Base-by-base conservation (phyloP, 1,139 yeast species). In the Hansenula sp. region DNA sequence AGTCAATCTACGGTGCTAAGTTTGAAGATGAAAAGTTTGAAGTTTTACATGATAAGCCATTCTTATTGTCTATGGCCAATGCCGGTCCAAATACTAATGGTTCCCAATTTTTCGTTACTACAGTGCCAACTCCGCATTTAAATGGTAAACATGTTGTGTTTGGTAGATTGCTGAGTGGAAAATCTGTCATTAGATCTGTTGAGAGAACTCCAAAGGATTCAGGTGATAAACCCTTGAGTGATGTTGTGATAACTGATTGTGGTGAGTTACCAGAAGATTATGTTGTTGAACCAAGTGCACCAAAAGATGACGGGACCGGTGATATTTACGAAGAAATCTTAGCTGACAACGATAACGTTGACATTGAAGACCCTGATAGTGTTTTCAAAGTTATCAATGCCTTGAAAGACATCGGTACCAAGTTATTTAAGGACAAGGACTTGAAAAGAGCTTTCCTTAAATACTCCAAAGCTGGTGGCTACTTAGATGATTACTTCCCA, bases 101-200 rank as follows among this genome's bases (percentile, higher is more conserved):
- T 1, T 89, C 96, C 0, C 98, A 93, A 65, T 91, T 90, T 60
- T 93, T 93, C 65, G 83, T 93, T 58, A 87, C 96, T 34, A 84
- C 93, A n/a, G 88, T 78, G 5, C 79, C 86, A 41, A 83, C 93
- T 19, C 88, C 93, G 9, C 93, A 86, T 62, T 74, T 91, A 55
- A 93, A 93, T 63, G 95, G 94, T 38, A 91, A 93, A 67, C 99
- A 94, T 65, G 98, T 91, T 45, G 97, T 93, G 9, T 94, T 93
- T 63, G 99, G 99, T 49, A 80, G 84, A 63, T 90, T 93, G 19
- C 65, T 89, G 40, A 76, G 81, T 44, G 98, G 98, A 40, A 88
- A 85, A 63, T 79, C 93, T 11, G 67, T 90, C 30, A 90, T 89
- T 25, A 81, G 96, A 57, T 72, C 75, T 52, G 72, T 93, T 46